phyloP scores from a whole-genome alignment of 495 filamentous ascomycete species.

The Jackrogersella multiformis region DNA sequence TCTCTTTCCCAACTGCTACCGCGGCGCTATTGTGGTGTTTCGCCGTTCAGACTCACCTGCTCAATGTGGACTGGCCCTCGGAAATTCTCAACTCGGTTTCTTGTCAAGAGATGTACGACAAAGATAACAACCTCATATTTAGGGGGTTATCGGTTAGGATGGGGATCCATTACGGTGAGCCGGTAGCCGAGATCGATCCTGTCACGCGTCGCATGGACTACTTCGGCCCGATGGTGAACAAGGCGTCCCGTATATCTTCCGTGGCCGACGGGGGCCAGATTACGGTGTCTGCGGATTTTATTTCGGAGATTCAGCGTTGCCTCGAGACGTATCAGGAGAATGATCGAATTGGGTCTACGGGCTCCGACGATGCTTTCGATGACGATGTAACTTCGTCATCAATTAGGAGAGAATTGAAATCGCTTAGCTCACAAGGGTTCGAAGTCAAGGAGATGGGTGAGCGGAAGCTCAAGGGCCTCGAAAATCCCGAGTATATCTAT shows the following conservation, averaged over 20 bases:
- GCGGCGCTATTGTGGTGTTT: slow-evolving; percentile 96
- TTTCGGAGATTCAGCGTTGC: slow-evolving; percentile 91
- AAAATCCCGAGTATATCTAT: slow-evolving; percentile 96
- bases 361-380: slow-evolving; percentile 72
- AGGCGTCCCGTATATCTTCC: slow-evolving; percentile 88
- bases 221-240: slow-evolving; percentile 99
- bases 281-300: slow-evolving; percentile 94
- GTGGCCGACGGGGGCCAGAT: slow-evolving; percentile 98
- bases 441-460: slow-evolving; percentile 96
- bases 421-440: slow-evolving; percentile 90
- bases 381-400: slow-evolving; percentile 74
- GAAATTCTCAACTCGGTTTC: slow-evolving; percentile 89
- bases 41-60: slow-evolving; percentile 84
- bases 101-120: slow-evolving; percentile 81
- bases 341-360: slow-evolving; percentile 72
- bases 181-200: slow-evolving; percentile 93
- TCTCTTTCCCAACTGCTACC: slow-evolving; percentile 94
- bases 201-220: slow-evolving; percentile 99
- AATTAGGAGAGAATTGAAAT: slow-evolving; percentile 87
- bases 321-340: slow-evolving; percentile 83
- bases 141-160: slow-evolving; percentile 93
- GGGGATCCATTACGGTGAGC: slow-evolving; percentile 95
- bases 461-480: slow-evolving; percentile 91
- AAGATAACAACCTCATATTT: slow-evolving; percentile 90
- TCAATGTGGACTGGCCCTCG: slow-evolving; percentile 90